Percentiles rank a stretch among this genome's conserved stretches.
Evolutionary conservation across 345 rosid species (phyloP).

Genomic region (Hibiscus syriacus): DNA sequence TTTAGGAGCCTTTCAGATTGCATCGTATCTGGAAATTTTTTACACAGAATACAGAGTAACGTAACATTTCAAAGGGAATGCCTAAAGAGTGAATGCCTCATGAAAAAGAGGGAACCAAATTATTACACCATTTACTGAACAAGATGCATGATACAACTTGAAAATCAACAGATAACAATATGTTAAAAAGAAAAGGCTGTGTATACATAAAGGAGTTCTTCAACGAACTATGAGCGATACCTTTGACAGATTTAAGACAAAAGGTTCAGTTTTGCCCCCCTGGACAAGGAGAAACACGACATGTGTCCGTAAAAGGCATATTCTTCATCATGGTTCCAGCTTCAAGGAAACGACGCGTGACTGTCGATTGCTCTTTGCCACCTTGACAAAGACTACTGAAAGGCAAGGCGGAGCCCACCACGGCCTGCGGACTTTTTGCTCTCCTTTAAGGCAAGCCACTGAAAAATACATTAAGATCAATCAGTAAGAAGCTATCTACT

Average conservation of each 20-base stretch:
- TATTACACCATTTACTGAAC: too few species aligned
- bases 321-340: conserved; percentile 73
- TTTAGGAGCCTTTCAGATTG: too few species aligned
- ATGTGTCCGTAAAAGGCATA: conserved; percentile 34
- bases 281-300: conserved; percentile 37
- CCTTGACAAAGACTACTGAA: conserved; percentile 67
- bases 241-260: conserved; percentile 15
- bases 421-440: conserved; percentile 82
- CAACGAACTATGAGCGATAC: conserved; percentile 21
- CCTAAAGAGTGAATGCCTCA: too few species aligned
- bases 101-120: too few species aligned
- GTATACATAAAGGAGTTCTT: conserved; percentile 27
- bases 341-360: conserved; percentile 90
- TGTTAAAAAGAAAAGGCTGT: conserved; percentile 9
- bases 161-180: conserved; percentile 19
- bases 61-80: too few species aligned
- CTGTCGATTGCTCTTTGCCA: conserved; percentile 86
- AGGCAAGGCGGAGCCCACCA: conserved; percentile 99
- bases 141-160: conserved; percentile 15
- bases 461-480: conserved; percentile 7
- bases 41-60: too few species aligned
- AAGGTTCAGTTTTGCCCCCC: conserved; percentile 15
- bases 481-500: neutral
- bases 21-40: too few species aligned
- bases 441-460: conserved; percentile 98